These are phyloP conservation scores for Tephrocybe sp. DNA, from an alignment of 768 basidiomycete species.

Conservation along the genomic window DNA sequence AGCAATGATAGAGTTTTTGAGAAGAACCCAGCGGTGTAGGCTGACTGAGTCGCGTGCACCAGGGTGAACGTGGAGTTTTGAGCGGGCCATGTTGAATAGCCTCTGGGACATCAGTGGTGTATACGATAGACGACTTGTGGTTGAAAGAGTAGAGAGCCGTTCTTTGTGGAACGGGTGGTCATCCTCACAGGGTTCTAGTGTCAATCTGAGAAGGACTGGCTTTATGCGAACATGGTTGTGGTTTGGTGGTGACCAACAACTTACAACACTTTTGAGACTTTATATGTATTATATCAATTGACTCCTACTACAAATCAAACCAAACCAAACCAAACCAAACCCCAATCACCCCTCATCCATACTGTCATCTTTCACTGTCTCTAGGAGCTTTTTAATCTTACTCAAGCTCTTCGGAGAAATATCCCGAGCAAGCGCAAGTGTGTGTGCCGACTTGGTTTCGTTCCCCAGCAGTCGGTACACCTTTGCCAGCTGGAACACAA, in stretches of 20 bases:
- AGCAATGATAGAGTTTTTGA: constrained; percentile 77
- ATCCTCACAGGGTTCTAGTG: constrained; percentile 48
- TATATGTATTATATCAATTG: constrained; percentile 21
- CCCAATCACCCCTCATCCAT: constrained; percentile 69
- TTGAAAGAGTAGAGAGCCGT: constrained; percentile 86
- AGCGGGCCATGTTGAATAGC: constrained; percentile 64
- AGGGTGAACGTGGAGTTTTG: constrained; percentile 67
- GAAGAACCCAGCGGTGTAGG: constrained; percentile 83
- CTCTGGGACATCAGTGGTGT: constrained; percentile 54
- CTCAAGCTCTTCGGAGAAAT: constrained; percentile 87
- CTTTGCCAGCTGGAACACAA: constrained; percentile 93
- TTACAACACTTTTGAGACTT: constrained; percentile 11
- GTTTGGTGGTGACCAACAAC: constrained; percentile 18
- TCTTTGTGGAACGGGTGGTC: constrained; percentile 80
- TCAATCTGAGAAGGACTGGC: constrained; percentile 26
- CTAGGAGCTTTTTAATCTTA: constrained; percentile 79
- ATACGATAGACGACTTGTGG: constrained; percentile 87
- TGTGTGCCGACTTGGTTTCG: constrained; percentile 74
- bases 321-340: constrained; percentile 18
- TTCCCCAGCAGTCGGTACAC: constrained; percentile 83
- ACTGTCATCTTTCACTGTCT: constrained; percentile 65
- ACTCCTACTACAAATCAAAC: constrained; percentile 14
- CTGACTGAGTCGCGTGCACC: constrained; percentile 65
- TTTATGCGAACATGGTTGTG: constrained; percentile 44
- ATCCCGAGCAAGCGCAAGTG: constrained; percentile 89